Evolutionary conservation across 352 stramenopile genomes (phyloP).

Genomic region (Halophytophthora polymorphica): DNA sequence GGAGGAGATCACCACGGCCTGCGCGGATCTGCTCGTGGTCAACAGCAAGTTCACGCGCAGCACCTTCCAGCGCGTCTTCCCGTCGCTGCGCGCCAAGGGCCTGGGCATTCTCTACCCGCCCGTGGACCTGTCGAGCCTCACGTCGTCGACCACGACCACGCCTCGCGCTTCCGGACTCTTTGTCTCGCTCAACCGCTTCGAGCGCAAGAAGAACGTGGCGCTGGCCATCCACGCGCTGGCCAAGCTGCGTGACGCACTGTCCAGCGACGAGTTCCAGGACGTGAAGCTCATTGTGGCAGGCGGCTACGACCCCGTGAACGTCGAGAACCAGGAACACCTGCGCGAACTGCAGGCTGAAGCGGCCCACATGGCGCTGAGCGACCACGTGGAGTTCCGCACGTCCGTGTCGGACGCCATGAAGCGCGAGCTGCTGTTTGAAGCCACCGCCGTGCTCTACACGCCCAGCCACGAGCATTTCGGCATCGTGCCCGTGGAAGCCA

Average conservation of each 20-base stretch:
- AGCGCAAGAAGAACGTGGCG: conserved; percentile 97
- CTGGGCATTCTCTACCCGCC: conserved; percentile 94
- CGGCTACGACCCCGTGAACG: conserved; percentile 94
- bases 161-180: conserved; percentile 64
- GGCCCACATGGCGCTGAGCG: conserved; percentile 34
- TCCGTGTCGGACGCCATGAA: conserved; percentile 89
- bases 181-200: conserved; percentile 97
- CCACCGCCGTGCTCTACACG: conserved; percentile 94
- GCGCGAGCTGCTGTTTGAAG: conserved; percentile 78
- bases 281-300: conserved; percentile 92
- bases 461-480: conserved; percentile 97
- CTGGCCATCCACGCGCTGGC: conserved; percentile 85
- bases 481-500: conserved; percentile 99
- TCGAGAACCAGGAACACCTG: conserved; percentile 96
- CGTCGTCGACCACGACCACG: conserved; percentile 42
- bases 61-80: conserved; percentile 90
- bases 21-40: conserved; percentile 93
- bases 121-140: conserved; percentile 66
- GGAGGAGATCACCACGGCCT: conserved; percentile 92
- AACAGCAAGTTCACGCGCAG: conserved; percentile 96
- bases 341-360: conserved; percentile 86
- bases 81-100: conserved; percentile 44
- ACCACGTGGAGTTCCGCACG: conserved; percentile 85
- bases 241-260: conserved; percentile 41
- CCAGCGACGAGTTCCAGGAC: conserved; percentile 34